Conservation (phyloP, 2,329 filamentous ascomycete species). For the Penicillium sp. region DNA sequence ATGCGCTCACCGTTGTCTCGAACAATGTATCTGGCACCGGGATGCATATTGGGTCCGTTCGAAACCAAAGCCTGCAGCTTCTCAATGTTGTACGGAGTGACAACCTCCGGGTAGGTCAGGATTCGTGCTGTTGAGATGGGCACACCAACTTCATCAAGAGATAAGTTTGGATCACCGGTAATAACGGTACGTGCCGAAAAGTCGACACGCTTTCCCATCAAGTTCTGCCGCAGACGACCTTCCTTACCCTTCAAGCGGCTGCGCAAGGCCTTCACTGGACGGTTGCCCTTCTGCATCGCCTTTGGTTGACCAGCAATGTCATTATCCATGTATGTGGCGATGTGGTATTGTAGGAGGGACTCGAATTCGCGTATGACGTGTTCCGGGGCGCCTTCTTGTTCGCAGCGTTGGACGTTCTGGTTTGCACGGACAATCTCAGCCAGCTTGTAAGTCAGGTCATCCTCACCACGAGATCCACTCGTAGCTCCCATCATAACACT, state of each 20-base stretch:
- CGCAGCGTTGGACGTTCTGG: slow-evolving; percentile 87
- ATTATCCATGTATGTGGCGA: slow-evolving; percentile 99
- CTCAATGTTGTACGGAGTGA: slow-evolving; percentile 96
- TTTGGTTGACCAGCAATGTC: slow-evolving; percentile 95
- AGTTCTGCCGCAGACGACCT: slow-evolving; percentile 92
- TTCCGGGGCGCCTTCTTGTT: slow-evolving; percentile 86
- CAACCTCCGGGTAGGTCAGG: slow-evolving; percentile 93
- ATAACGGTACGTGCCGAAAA: slow-evolving; percentile 99
- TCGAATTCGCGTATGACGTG: slow-evolving; percentile 93
- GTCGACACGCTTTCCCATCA: slow-evolving; percentile 99
- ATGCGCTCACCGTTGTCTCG: slow-evolving; percentile 91
- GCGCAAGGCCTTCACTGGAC: slow-evolving; percentile 94
- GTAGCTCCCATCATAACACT: slow-evolving; percentile 97
- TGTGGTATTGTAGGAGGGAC: slow-evolving; percentile 91
- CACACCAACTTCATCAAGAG: slow-evolving; percentile 95
- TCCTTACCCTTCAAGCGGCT: slow-evolving; percentile 99
- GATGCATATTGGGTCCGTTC: slow-evolving; percentile 93
- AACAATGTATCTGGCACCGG: slow-evolving; percentile 95
- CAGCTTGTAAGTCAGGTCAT: slow-evolving; percentile 99
- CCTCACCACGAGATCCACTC: slow-evolving; percentile 90
- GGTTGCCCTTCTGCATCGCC: slow-evolving; percentile 93
- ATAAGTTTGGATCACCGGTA: slow-evolving; percentile 95
- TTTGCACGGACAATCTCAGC: slow-evolving; percentile 98
- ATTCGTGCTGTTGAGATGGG: slow-evolving; percentile 90
- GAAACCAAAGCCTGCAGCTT: slow-evolving; percentile 87